A percentile compares a stretch with the other conserved stretches of the same genome.
Conservation (phyloP, 176 grass and related monocot species). For the Tillandsia leiboldiana region DNA sequence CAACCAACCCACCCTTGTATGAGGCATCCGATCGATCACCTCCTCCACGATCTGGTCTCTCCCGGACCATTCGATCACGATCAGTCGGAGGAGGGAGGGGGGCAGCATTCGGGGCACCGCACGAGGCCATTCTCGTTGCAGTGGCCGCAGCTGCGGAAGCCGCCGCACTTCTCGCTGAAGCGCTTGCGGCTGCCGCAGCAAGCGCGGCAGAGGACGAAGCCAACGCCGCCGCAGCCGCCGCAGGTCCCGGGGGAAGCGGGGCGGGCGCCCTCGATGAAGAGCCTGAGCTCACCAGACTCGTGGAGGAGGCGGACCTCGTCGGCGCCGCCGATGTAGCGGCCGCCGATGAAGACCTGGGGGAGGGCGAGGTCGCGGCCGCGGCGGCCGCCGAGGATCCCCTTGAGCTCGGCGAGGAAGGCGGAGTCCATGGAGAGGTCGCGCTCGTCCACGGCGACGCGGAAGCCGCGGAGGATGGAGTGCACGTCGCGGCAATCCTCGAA, state of each 20-base stretch:
- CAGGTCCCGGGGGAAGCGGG: slow-evolving; percentile 26
- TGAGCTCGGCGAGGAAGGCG: slow-evolving; percentile 57
- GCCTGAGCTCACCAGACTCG: slow-evolving; percentile 62
- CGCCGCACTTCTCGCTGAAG: slow-evolving; percentile 67
- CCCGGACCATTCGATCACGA: slow-evolving; percentile 5
- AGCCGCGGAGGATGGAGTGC: slow-evolving; percentile 47
- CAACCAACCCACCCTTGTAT: slow-evolving; percentile 17
- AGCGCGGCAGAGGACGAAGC: slow-evolving; percentile 42
- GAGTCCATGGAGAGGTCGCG: slow-evolving; percentile 85
- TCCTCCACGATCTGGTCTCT: background rate
- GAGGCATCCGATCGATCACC: background rate
- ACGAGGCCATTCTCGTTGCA: slow-evolving; percentile 94
- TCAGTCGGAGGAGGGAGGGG: slow-evolving; percentile 13
- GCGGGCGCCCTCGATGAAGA: slow-evolving; percentile 39
- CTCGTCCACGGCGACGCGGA: slow-evolving; percentile 79
- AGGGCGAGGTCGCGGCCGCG: slow-evolving; percentile 17
- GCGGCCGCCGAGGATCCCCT: slow-evolving; percentile 31
- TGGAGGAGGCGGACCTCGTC: slow-evolving; percentile 68
- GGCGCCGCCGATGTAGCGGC: slow-evolving; percentile 50
- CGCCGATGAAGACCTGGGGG: slow-evolving; percentile 80
- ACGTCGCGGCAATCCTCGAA: slow-evolving; percentile 63
- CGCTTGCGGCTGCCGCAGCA: slow-evolving; percentile 56
- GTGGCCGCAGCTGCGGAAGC: slow-evolving; percentile 57
- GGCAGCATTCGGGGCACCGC: slow-evolving; percentile 39
- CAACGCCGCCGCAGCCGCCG: slow-evolving; percentile 47